A percentile compares a stretch with the other conserved stretches of the same genome.
phyloP scores from a whole-genome alignment of 306 rosid species.

The Cucumis cinereus region DNA sequence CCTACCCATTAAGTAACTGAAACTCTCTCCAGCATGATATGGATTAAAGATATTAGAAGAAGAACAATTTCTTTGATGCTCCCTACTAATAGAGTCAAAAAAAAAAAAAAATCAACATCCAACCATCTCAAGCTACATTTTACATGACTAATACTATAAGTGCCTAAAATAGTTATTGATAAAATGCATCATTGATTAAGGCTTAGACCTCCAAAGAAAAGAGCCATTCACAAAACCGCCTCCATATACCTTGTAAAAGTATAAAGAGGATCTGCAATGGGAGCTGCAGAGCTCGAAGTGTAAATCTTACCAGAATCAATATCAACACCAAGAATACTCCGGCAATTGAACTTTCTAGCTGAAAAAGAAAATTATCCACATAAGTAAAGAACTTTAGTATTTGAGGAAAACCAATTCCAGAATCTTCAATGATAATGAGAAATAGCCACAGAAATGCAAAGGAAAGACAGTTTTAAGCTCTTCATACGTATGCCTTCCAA shows the following conservation, averaged over 20 bases:
- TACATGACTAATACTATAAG: not conserved
- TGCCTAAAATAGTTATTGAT: not conserved
- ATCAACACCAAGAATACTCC: slow-evolving; percentile 75
- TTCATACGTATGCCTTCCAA: not conserved
- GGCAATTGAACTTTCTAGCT: slow-evolving; percentile 71
- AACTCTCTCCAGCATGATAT: not conserved
- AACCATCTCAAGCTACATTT: not conserved
- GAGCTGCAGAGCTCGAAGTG: not conserved
- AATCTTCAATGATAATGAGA: not conserved
- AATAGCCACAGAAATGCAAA: not conserved
- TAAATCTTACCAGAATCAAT: slow-evolving; percentile 69
- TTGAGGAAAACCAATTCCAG: not conserved
- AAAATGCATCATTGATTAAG: not conserved
- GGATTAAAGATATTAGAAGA: too few relatives aligned
- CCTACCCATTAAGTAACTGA: not conserved
- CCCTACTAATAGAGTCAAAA: not conserved
- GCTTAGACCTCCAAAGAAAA: not conserved
- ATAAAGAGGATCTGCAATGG: not conserved
- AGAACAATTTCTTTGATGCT: not conserved
- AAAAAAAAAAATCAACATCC: not conserved
- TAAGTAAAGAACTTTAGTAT: not conserved
- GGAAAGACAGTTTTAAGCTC: not conserved
- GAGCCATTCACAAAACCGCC: not conserved
- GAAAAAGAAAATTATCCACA: not conserved
- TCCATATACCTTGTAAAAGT: not conserved